Percentiles rank a stretch among this genome's conserved stretches.
Evolutionary conservation across 2,329 filamentous ascomycete species (phyloP).

Genomic region (Zymoseptoria pseudotritici): DNA sequence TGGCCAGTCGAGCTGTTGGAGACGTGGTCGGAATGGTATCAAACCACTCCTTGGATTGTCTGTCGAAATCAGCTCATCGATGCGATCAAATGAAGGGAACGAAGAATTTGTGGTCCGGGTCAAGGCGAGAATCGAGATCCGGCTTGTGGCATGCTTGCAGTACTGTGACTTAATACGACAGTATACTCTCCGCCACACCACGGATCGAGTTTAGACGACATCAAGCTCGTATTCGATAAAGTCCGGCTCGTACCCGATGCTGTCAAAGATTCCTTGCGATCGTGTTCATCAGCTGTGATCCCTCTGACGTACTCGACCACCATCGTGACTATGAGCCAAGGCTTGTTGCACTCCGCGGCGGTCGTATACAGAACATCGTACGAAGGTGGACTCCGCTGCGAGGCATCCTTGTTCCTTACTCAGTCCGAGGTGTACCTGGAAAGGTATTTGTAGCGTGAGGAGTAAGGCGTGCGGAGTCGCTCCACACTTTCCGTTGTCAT

Average conservation of each 20-base stretch:
- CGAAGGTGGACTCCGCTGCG: background rate
- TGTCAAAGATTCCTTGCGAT: too few relatives aligned
- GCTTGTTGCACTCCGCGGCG: background rate
- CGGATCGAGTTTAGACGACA: too few relatives aligned
- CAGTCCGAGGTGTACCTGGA: background rate
- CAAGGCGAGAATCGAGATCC: too few relatives aligned
- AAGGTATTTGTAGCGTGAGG: background rate
- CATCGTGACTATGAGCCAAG: background rate
- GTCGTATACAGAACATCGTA: background rate
- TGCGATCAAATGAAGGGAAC: too few relatives aligned
- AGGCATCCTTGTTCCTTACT: background rate
- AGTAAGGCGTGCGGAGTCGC: background rate
- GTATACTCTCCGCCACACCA: too few relatives aligned
- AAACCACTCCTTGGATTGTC: too few relatives aligned
- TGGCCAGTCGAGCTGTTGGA: background rate
- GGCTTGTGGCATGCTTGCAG: too few relatives aligned
- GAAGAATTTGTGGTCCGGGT: too few relatives aligned
- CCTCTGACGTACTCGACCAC: background rate
- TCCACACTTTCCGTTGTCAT: background rate
- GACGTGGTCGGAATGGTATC: background rate
- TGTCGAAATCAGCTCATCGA: background rate
- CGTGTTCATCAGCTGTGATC: too few relatives aligned
- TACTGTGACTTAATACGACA: too few relatives aligned
- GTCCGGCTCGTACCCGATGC: too few relatives aligned
- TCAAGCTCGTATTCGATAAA: too few relatives aligned